Percentiles rank a stretch among this genome's conserved stretches.
Conservation (phyloP, 75 land plant genomes). For the Picea glauca region DNA sequence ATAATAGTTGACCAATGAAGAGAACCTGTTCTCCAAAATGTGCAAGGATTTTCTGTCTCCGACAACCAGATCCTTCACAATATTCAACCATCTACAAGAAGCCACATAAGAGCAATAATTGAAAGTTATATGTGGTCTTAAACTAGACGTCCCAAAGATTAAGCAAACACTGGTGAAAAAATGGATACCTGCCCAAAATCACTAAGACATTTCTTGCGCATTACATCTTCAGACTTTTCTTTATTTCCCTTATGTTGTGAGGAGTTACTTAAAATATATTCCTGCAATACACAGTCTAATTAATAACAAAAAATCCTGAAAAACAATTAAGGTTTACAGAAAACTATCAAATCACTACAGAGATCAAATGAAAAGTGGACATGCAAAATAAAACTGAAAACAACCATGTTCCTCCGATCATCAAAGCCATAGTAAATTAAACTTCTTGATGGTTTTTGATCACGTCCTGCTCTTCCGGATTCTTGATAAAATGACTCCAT, state of each 20-base stretch:
- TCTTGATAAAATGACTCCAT: conserved; percentile 94
- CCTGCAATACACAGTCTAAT: conserved; percentile 30
- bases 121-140: background rate
- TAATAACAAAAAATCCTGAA: background rate
- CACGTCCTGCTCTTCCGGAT: conserved; percentile 93
- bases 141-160: background rate
- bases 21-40: conserved; percentile 90
- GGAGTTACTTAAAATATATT: too few species aligned
- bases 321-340: too few species aligned
- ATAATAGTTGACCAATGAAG: background rate
- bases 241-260: too few species aligned
- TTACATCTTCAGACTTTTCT: conserved; percentile 25
- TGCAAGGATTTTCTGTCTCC: conserved; percentile 71
- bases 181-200: conserved; percentile 57
- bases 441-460: conserved; percentile 69
- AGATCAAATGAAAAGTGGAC: background rate
- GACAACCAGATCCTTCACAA: too few species aligned
- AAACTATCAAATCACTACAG: background rate
- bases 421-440: conserved; percentile 86
- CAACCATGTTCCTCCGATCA: conserved; percentile 78
- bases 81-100: conserved; percentile 67
- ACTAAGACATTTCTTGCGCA: conserved; percentile 42
- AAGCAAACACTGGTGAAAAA: background rate
- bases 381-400: background rate
- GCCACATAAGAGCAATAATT: background rate